Percentiles rank a stretch among this genome's conserved stretches.
These are phyloP conservation scores for Peronospora tabacina DNA, from an alignment of 352 stramenopile species.

Conservation along the genomic window DNA sequence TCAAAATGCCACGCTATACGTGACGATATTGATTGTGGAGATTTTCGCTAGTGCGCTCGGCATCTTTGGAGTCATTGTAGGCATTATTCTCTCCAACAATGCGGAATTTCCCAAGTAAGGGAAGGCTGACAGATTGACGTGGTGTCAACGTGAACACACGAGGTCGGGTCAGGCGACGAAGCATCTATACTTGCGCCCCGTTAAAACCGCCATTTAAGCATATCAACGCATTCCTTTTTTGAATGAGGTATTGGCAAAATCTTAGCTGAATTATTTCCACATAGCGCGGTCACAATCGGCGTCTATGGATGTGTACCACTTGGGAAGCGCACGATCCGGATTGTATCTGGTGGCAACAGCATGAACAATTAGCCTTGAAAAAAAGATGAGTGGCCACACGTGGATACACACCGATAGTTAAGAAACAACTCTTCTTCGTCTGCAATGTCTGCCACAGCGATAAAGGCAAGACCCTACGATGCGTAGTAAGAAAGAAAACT, in stretches of 20 bases:
- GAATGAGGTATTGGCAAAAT: slow-evolving; percentile 5
- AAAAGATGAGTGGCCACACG: not conserved
- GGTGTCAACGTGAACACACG: slow-evolving; percentile 2
- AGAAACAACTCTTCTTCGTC: slow-evolving; percentile 78
- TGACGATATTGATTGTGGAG: slow-evolving; percentile 99
- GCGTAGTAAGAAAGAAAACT: not conserved
- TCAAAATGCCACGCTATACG: slow-evolving; percentile 96
- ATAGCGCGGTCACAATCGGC: slow-evolving; percentile 70
- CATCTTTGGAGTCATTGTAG: slow-evolving; percentile 98
- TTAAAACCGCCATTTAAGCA: slow-evolving; percentile 25
- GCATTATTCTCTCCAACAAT: slow-evolving; percentile 98
- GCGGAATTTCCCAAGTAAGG: slow-evolving; percentile 89
- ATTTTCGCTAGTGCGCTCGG: slow-evolving; percentile 99
- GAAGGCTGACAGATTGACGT: not conserved
- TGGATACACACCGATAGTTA: slow-evolving; percentile 53
- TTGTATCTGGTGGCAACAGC: slow-evolving; percentile 55
- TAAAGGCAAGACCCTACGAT: slow-evolving; percentile 58
- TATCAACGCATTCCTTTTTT: slow-evolving; percentile 31
- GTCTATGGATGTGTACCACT: slow-evolving; percentile 83
- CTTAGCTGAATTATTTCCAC: slow-evolving; percentile 50
- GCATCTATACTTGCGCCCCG: slow-evolving; percentile 5
- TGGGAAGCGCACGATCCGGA: slow-evolving; percentile 50
- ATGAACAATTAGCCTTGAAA: not conserved
- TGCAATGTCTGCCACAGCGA: slow-evolving; percentile 69
- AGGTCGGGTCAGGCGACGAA: not conserved